Conservation (phyloP, 495 filamentous ascomycete genomes). For the Pseudevernia furfuracea region DNA sequence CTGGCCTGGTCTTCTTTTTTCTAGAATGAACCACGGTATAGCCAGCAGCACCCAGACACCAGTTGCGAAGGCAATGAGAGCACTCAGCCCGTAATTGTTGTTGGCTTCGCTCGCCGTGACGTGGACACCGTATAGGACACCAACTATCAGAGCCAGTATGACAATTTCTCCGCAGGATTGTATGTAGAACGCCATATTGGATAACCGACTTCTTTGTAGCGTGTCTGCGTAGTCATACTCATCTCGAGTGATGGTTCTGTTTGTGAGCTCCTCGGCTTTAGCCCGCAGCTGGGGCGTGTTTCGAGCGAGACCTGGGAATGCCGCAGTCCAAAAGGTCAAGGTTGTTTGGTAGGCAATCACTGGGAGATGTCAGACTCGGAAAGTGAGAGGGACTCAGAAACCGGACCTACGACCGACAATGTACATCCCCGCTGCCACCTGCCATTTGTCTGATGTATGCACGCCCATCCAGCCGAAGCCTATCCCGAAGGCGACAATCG, state of each 20-base stretch:
- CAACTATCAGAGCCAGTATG: constrained; percentile 55
- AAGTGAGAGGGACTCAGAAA: background rate
- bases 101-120: constrained; percentile 50
- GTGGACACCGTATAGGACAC: constrained; percentile 52
- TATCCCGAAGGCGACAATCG: constrained; percentile 50
- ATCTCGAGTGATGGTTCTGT: constrained; percentile 46
- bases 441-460: constrained; percentile 48
- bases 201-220: constrained; percentile 52
- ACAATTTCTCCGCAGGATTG: constrained; percentile 53
- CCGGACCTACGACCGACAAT: constrained; percentile 42
- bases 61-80: constrained; percentile 56
- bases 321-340: constrained; percentile 60
- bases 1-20: constrained; percentile 55
- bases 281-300: constrained; percentile 48
- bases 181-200: constrained; percentile 56
- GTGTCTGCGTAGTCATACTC: constrained; percentile 56
- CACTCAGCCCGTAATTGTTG: constrained; percentile 59
- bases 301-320: constrained; percentile 54
- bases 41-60: constrained; percentile 55
- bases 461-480: constrained; percentile 60
- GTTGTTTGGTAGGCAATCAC: constrained; percentile 60
- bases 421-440: constrained; percentile 49
- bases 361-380: constrained; percentile 5
- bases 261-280: constrained; percentile 44
- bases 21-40: constrained; percentile 56